Evolutionary conservation across 768 basidiomycete species (phyloP).

Genomic region (Mycena rosella): DNA sequence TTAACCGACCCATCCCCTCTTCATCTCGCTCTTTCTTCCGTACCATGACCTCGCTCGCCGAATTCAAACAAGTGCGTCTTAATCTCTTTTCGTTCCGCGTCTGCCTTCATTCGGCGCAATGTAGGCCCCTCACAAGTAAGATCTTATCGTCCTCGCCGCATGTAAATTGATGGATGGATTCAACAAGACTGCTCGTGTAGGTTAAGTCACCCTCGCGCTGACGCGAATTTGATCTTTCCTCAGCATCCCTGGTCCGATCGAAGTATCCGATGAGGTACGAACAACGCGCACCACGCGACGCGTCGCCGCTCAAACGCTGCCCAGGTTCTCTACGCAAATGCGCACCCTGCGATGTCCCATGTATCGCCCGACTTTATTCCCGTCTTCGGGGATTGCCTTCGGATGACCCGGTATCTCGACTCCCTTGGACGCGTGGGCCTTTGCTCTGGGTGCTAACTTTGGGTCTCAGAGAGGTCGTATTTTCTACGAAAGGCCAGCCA

Average conservation of each 20-base stretch:
- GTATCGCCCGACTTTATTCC: conserved; percentile 90
- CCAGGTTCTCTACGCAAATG: conserved; percentile 92
- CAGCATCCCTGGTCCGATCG: conserved; percentile 76
- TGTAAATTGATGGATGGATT: conserved; percentile 28
- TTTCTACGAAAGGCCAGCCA: conserved; percentile 84
- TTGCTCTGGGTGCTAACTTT: conserved; percentile 2
- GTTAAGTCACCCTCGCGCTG: conserved; percentile 34
- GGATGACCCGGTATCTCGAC: conserved; percentile 75
- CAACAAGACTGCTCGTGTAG: conserved; percentile 64
- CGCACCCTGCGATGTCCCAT: conserved; percentile 91
- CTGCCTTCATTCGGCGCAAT: conserved; percentile 36
- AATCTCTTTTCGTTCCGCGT: conserved; percentile 34
- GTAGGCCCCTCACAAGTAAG: conserved; percentile 66
- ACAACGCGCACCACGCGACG: conserved; percentile 16
- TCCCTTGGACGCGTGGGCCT: not conserved
- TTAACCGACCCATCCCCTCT: not conserved
- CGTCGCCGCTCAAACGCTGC: conserved; percentile 12
- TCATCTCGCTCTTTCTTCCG: conserved; percentile 9
- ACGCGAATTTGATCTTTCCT: conserved; percentile 24
- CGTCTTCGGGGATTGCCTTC: conserved; percentile 90
- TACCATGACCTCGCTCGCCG: conserved; percentile 42
- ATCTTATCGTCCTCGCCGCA: conserved; percentile 16
- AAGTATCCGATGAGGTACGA: conserved; percentile 63
- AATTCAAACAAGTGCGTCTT: conserved; percentile 49
- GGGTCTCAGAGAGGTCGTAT: conserved; percentile 73